phyloP scores from a whole-genome alignment of 139 green algal species.

The Chlamydomonas asymmetrica region DNA sequence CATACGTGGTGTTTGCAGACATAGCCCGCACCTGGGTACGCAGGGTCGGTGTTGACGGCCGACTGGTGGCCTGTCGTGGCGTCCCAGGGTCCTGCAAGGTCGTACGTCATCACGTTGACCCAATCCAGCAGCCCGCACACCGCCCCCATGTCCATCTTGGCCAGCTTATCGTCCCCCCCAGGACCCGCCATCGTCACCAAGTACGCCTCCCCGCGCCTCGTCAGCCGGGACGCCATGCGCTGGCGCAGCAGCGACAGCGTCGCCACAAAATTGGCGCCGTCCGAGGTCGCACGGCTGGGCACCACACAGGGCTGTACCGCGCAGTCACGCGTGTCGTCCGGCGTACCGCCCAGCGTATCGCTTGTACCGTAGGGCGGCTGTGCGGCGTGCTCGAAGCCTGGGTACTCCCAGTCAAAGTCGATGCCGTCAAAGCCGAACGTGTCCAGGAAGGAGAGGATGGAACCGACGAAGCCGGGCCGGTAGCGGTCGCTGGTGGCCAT shows the following conservation, averaged over 20 bases:
- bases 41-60: not conserved
- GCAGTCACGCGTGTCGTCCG: slow-evolving; percentile 4
- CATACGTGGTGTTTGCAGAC: too few relatives aligned
- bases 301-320: not conserved
- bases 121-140: slow-evolving; percentile 3
- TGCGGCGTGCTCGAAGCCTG: slow-evolving; percentile 7
- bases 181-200: not conserved
- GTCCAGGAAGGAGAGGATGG: not conserved
- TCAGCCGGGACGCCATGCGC: not conserved
- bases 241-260: not conserved
- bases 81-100: slow-evolving; percentile 12
- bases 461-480: not conserved
- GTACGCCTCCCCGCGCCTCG: not conserved
- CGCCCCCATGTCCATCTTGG: not conserved
- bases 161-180: not conserved
- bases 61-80: slow-evolving; percentile 1
- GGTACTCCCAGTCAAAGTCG: slow-evolving; percentile 17
- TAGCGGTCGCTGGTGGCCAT: not conserved
- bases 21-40: too few relatives aligned
- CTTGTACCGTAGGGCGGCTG: slow-evolving; percentile 8
- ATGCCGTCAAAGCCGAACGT: slow-evolving; percentile 12
- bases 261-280: not conserved
- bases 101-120: slow-evolving; percentile 21
- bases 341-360: not conserved
- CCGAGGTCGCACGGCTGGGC: not conserved